Base-by-base conservation (phyloP, 352 stramenopile species). In the Globisporangium perplexum region DNA sequence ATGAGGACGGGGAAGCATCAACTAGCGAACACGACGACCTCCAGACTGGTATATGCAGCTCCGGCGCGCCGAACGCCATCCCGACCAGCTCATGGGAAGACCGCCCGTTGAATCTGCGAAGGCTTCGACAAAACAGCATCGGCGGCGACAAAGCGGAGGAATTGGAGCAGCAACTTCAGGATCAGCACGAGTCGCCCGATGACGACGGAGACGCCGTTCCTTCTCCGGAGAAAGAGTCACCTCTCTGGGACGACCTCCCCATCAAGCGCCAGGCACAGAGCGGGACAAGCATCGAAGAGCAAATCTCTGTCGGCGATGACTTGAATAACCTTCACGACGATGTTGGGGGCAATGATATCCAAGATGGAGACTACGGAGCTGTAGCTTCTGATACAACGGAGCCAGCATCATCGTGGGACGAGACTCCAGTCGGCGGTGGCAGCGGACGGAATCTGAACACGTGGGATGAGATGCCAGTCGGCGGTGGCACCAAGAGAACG, bases 161-260 rank as follows among this genome's bases (percentile, higher is more conserved):
- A 4, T 7, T 18, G 18, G 26, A 26, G 20, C 43, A 48, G 24
- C 43, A 48, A 7, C 33, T 18, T 1, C 26, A 50, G 17, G 24
- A 28, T n/a, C 22, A 30, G 10, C 4, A 11, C 15, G 36, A 14
- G 26, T 50, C 49, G n/a, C 41, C 38, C 22, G 55, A 39, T 15
- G 48, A 51, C 18, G 48, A 57, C 15, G 31, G 18, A 20, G 44
- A 28, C 17, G 26, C 45, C 12, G 33, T 17, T 45, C 20, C 23
- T 30, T 55, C n/a, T 10, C 15, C 28, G 4, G 53, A 52, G 15
- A 60, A 17, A 17, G 22, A 31, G 43, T 7, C n/a, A 12, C 11
- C 26, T 11, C 43, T 31, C 7, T 62, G 48, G 62, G 62, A 66
- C 20, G 53, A 69, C 0, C 62, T 48, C 23, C 58, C 57, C 7